Evolutionary conservation across 805 yeast genomes (phyloP), one percentile per base, ranked within the genome.

Genomic region (Pichia eremophila): DNA sequence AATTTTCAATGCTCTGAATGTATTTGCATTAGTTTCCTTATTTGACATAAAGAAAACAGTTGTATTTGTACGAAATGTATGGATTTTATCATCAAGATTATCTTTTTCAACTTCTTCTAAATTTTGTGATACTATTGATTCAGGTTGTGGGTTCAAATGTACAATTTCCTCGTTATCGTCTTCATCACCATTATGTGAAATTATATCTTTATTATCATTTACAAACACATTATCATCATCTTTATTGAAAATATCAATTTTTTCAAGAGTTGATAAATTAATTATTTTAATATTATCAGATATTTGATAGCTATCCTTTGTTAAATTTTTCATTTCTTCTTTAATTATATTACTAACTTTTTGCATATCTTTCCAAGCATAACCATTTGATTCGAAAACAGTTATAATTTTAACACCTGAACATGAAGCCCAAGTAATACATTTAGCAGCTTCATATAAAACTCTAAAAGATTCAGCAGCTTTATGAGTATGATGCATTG

Each of bases 381-480:
- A 54, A 6, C 65, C 66, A 17, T 56, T 55, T 37, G 49, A 44
- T 44, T 63, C 68, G 43, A 57, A 65, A 10, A 65, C 36, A 1
- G 59, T 60, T 9, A 65, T 25, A 2, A 48, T 41, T 19, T 43
- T 44, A 17, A 63, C 51, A 2, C 64, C 65, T 11, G 58, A 22
- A 29, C 57, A 52, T 3, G 56, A 57, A 12, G 60, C 47, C 68
- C 67, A 64, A 4, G 60, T 51, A 29, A 58, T 54, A n/a, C 64
- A 40, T 45, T 64, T 58, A 2, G 73, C 62, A 8, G 69, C 54
- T 47, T 69, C 71, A 7, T 65, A 59, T 22, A 67, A 51, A 17
- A 73, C 51, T 46, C 72, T 57, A 17, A 72, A 61, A 28, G 62
- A 65, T 51, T 74, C 78, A 5, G 70, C 63, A 1, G 74, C 72